These are phyloP conservation scores for Cladophialophora exuberans DNA, from an alignment of 2,329 filamentous ascomycete genomes.

Conservation along the genomic window DNA sequence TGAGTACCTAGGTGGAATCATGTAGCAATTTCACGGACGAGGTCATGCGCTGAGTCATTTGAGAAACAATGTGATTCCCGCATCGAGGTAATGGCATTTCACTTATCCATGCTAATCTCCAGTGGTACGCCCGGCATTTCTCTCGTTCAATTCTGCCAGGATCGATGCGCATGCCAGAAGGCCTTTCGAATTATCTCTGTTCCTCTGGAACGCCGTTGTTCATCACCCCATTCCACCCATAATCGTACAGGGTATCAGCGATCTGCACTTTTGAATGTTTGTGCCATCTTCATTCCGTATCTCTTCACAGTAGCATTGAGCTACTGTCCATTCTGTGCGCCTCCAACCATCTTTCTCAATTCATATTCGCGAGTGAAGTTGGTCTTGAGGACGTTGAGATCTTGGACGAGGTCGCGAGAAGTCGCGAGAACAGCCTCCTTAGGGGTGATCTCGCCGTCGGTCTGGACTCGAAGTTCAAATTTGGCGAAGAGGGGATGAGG, in stretches of 20 bases:
- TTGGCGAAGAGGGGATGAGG: conserved; percentile 52
- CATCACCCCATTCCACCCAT: conserved; percentile 10
- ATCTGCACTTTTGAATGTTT: not conserved
- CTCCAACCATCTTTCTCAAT: conserved; percentile 79
- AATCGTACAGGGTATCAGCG: conserved; percentile 26
- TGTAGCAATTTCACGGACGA: too few relatives aligned
- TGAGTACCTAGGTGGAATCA: too few relatives aligned
- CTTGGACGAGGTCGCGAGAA: conserved; percentile 79
- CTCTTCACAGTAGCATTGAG: not conserved
- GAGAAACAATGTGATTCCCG: too few relatives aligned
- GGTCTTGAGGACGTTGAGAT: conserved; percentile 77
- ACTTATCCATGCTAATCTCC: too few relatives aligned
- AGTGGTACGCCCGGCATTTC: too few relatives aligned
- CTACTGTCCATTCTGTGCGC: conserved; percentile 53
- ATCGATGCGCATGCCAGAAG: too few relatives aligned
- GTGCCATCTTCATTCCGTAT: not conserved
- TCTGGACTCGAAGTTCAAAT: conserved; percentile 82
- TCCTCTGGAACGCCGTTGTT: conserved; percentile 3
- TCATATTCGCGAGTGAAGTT: conserved; percentile 94
- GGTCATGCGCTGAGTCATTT: too few relatives aligned
- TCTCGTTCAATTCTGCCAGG: too few relatives aligned
- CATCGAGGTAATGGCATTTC: too few relatives aligned
- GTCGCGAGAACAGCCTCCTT: conserved; percentile 82
- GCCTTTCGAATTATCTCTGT: not conserved
- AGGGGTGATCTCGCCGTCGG: conserved; percentile 84